Evolutionary conservation across 257 asterid genomes (phyloP), one percentile per base, ranked within the genome.

Genomic region (Vinca minor): DNA sequence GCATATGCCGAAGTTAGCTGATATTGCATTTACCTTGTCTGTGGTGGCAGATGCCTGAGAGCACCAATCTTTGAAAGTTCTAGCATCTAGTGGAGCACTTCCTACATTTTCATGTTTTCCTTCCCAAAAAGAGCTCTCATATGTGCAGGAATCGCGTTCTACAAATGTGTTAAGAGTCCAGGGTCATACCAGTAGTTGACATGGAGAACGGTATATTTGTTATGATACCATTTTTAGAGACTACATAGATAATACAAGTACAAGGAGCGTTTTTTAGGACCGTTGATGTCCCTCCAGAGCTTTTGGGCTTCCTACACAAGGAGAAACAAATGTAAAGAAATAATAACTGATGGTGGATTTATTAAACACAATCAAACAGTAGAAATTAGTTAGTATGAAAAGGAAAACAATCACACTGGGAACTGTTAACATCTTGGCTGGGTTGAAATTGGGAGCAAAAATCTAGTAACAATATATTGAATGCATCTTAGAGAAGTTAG

Each of bases 201-300:
- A 67, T 63, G 69, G 91, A 78, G 67, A 81, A 66, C 62, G 63
- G 55, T 23, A 84, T 80, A 72, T 84, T 88, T 56, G 83, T 70
- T 59, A 73, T 70, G 77, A 77, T 66, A 75, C 78, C 83, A 65
- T 75, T 67, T 69, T 69, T 71, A 52, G 86, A 82, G 65, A 91
- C 79, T 66, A 86, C 90, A 79, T 75, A 79, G 57, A 88, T 48
- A 65, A 73, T 71, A 52, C 95, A 88, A 34, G 81, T 67, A 4
- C 67, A 78, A 68, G 89, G 96, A 62, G 94, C 89, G 72, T 82
- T 74, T 72, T 74, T 83, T 65, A 84, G 85, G 73, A 88, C 80
- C 70, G 79, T 59, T 65, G 95, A 81, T 6, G 98, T 89, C 64
- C 86, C 95, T 31, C 69, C 80, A 31, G 75, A 71, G 63, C 82